Base-by-base conservation (phyloP, 305 asterid species). In the Ruellia speciosa region DNA sequence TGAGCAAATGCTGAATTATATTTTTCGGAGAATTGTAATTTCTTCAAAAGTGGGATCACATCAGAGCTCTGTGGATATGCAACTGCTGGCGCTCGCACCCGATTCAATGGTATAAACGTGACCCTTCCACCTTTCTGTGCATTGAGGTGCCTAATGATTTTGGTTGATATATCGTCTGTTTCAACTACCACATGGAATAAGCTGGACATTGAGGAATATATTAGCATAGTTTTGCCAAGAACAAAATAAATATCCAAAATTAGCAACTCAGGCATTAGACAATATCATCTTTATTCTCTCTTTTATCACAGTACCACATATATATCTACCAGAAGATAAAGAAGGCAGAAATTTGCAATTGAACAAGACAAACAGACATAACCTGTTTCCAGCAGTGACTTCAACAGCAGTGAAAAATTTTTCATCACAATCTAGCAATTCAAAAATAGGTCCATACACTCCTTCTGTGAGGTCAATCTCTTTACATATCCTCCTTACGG, bases 331-430 rank as follows among this genome's bases (percentile, higher is more conserved):
- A 43, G n/a, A 13, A 43, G 0, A 43, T 13, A n/a, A 43, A 43
- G 11, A 43, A 43, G 11, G 16, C 6, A n/a, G 49, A 62, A 52
- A 31, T 13, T 60, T 53, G 46, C 49, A 54, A 35, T 63, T 58
- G 54, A 70, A 54, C 56, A 35, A 34, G 18, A 59, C 24, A 63
- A 57, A 45, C 43, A 18, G 51, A 61, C 41, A 46, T 56, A 40
- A 88, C 99, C 99, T 93, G 81, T 86, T 93, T 67, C 96, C 99
- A 73, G 99, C 99, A 77, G 99, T 93, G 63, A 88, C 95, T 81
- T 93, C 99, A 65, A 93, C 97, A 71, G 99, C 99, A 14, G 97
- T 88, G 81, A 88, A 93, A 73, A 80, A 88, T 50, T 79, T 86
- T 37, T 84, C 95, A 47, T 93, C 99, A 59, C 97, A 93, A 45